Base-by-base conservation (phyloP, 208 protist genomes). In the Leishmania turanica region DNA sequence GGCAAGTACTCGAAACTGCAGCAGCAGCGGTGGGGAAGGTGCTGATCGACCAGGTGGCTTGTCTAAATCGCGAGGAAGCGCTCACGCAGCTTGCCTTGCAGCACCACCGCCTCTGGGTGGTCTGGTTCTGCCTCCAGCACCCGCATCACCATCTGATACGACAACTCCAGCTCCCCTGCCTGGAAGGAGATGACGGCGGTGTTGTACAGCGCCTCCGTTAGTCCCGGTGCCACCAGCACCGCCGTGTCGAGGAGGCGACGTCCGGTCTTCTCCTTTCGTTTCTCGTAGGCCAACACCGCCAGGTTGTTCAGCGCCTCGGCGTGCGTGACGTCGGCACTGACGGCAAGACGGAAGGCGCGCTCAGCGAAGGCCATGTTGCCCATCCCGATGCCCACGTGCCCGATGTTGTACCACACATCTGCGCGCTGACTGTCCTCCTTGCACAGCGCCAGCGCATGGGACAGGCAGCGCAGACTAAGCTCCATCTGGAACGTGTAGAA, bases 391-490 rank as follows among this genome's bases (percentile, higher is more conserved):
- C 95, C 96, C 27, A 99, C 88, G 81, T 99, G 96, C 11, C 97
- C 97, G 79, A 99, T 95, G 87, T 99, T 99, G 88, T 98, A 99
- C 97, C 97, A 99, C 40, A 99, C 87, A 81, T 99, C 96, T 11
- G 97, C 90, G 24, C 87, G 84, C 78, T 90, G 78, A 37, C 87
- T 84, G 74, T 96, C 92, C 34, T 98, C 92, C 37, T 79, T 78
- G 73, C 93, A 92, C 31, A 92, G 78, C n/a, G 83, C 78, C 37
- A 99, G 77, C 27, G 96, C 96, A 9, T 91, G 87, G 76, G 98
- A 95, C 49, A 99, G 94, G 84, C 96, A 99, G 80, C 87, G 92
- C 13, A 99, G 91, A 24, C 95, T 91, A 68, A 99, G 92, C 83
- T 99, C 98, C 82, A 98, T 95, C 87, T 99, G 96, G 15, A 90